Base-by-base conservation (phyloP, 2,329 filamentous ascomycete species). In the Alternaria sp. region DNA sequence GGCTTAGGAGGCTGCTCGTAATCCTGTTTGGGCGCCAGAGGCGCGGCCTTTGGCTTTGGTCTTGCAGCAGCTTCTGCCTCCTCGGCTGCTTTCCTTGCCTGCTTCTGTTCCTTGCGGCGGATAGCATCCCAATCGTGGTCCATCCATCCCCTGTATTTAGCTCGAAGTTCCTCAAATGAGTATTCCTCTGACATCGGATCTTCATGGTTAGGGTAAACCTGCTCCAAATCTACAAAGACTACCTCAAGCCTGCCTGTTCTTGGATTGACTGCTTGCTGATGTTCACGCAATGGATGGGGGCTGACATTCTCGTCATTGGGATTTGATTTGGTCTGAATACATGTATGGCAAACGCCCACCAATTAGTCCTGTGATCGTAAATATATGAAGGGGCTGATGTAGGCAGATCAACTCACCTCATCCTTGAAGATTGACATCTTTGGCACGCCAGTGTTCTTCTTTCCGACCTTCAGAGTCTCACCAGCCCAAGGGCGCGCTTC, bases 361-460 rank as follows among this genome's bases (percentile, higher is more conserved):
- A 85, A 95, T 97, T 97, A 97, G 94, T 97, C 93, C 94, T 97
- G 68, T 67, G 72, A 73, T 75, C 72, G 75, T 79, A 78, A 75
- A 76, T 78, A 79, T 67, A 30, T 69, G 73, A 68, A 71, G 71
- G 86, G 86, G 73, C 45, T 62, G 58, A 65, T 58, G 61, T 50
- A 63, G 63, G 68, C 61, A 43, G 62, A 40, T 66, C 43, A 78
- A 86, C 93, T 90, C 91, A 99, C 96, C 91, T 91, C 85, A 85
- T 99, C 96, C 85, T 92, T 95, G 85, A 97, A 99, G 49, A 99
- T 88, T 76, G 90, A 85, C 89, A 99, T 91, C 85, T 97, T 98
- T 57, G 90, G 86, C 57, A 86, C 87, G 30, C 86, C 88, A 46
- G 85, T 88, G 82, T 93, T 92, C 83, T 93, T 96, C 73, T 93